phyloP scores from a whole-genome alignment of 2,329 filamentous ascomycete genomes.

The Paecilomyces sp. region DNA sequence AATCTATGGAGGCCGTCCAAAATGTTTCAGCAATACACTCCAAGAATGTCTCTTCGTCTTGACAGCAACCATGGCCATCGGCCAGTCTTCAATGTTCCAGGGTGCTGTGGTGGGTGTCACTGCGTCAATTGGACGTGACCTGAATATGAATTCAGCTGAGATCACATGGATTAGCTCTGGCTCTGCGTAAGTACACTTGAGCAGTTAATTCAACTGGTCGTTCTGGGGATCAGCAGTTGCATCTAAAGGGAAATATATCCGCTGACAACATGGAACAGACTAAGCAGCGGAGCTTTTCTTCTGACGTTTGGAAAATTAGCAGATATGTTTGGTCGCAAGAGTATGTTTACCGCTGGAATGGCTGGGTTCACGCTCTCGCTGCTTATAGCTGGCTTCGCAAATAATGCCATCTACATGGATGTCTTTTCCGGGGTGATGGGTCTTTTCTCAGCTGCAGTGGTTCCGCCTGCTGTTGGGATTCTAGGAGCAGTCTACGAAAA shows the following conservation, averaged over 20 bases:
- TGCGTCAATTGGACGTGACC: conserved; percentile 51
- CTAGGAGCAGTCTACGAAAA: conserved; percentile 57
- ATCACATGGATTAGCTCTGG: conserved; percentile 62
- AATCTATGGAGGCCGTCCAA: conserved; percentile 1
- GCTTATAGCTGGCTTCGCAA: conserved; percentile 54
- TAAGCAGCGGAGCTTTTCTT: conserved; percentile 58
- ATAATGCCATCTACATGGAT: conserved; percentile 52
- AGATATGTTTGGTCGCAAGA: conserved; percentile 59
- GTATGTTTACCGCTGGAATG: conserved; percentile 55
- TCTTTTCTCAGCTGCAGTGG: conserved; percentile 56
- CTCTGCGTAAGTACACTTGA: conserved; percentile 39
- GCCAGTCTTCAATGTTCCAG: conserved; percentile 53
- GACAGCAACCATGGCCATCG: conserved; percentile 61
- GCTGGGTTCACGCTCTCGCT: conserved; percentile 51
- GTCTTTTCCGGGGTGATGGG: conserved; percentile 59
- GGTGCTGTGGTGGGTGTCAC: conserved; percentile 57
- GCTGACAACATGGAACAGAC: conserved; percentile 24
- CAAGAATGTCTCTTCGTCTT: conserved; percentile 61
- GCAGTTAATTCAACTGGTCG: neutral
- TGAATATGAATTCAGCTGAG: conserved; percentile 58
- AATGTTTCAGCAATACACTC: conserved; percentile 54
- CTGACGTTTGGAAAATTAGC: conserved; percentile 60
- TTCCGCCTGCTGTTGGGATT: conserved; percentile 58
- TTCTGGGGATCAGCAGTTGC: neutral
- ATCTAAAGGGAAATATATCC: neutral